Evolutionary conservation across 768 basidiomycete genomes (phyloP).

Genomic region (Auriculariales sp.): DNA sequence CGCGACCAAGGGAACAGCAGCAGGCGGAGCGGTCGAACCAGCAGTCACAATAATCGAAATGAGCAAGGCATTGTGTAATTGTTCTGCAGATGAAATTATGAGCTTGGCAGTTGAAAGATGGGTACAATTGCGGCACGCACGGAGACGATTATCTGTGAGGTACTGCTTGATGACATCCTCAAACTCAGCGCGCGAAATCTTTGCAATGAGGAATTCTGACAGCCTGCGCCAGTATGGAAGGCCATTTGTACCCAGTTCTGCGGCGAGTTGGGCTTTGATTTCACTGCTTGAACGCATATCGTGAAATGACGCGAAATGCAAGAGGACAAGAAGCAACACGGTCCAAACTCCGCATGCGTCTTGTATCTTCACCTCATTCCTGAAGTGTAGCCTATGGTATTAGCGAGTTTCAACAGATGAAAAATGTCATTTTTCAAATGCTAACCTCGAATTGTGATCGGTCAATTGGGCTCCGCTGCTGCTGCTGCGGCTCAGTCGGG

Average conservation of each 20-base stretch:
- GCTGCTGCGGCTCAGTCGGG: too few species aligned
- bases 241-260: slow-evolving; percentile 46
- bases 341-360: too few species aligned
- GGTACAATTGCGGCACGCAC: slow-evolving; percentile 13
- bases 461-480: too few species aligned
- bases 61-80: slow-evolving; percentile 71
- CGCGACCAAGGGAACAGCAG: slow-evolving; percentile 38
- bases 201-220: slow-evolving; percentile 52
- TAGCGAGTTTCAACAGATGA: too few species aligned
- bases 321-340: too few species aligned
- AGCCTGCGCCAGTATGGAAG: slow-evolving; percentile 46
- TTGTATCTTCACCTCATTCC: too few species aligned
- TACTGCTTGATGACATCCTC: slow-evolving; percentile 52
- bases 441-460: too few species aligned
- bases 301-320: too few species aligned
- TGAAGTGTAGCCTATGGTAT: too few species aligned
- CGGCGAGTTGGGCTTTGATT: slow-evolving; percentile 52
- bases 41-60: slow-evolving; percentile 75
- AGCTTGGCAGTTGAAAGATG: slow-evolving; percentile 3
- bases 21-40: slow-evolving; percentile 50
- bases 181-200: slow-evolving; percentile 59
- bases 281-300: too few species aligned
- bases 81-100: too few species aligned
- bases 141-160: slow-evolving; percentile 43
- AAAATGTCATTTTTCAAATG: too few species aligned